Conservation (phyloP, 345 rosid species). For the Citrus australasica region DNA sequence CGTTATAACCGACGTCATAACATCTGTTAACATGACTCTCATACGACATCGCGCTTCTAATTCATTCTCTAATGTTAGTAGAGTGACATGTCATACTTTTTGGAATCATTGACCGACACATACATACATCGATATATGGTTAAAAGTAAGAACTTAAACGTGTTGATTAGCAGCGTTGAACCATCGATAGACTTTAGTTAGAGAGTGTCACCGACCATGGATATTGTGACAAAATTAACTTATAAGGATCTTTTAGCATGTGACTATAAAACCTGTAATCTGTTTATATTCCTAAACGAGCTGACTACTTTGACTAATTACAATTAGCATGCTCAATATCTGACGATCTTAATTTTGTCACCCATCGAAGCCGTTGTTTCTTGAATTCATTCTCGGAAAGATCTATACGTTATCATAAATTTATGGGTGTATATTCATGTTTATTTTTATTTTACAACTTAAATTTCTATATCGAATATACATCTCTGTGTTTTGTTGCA, state of each 20-base stretch:
- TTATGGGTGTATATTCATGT: background rate
- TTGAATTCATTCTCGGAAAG: background rate
- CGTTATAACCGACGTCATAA: background rate
- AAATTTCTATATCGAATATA: background rate
- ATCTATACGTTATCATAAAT: background rate
- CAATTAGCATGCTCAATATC: background rate
- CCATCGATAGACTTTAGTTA: conserved; percentile 5
- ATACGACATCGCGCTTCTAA: too few relatives aligned
- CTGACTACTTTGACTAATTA: background rate
- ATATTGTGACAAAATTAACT: background rate
- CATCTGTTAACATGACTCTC: background rate
- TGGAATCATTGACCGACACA: background rate
- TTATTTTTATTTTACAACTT: background rate
- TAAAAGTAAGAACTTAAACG: background rate
- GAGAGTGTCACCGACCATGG: conserved; percentile 23
- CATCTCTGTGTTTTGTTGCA: background rate
- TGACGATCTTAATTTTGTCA: background rate
- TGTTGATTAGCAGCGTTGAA: too few relatives aligned
- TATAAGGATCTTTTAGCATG: background rate
- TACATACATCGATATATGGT: background rate
- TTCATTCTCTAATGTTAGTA: background rate
- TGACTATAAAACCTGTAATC: background rate
- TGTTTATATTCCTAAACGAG: background rate
- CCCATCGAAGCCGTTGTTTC: background rate
- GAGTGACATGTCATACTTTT: conserved; percentile 14